These are phyloP conservation scores for Cyphellophora europaea DNA, from an alignment of 2,329 filamentous ascomycete genomes.

Conservation along the genomic window DNA sequence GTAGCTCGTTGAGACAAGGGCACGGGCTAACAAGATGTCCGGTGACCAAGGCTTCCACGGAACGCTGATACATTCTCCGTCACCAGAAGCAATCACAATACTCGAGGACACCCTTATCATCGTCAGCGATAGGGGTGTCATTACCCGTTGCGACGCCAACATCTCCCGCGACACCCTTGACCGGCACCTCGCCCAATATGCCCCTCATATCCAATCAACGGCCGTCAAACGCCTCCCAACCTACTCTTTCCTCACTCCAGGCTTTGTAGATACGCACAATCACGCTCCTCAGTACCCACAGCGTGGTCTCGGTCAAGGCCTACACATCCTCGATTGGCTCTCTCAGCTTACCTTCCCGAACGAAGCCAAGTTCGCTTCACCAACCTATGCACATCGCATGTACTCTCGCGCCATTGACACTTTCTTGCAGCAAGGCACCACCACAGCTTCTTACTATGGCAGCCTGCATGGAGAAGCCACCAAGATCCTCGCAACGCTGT, in stretches of 20 bases:
- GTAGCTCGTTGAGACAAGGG: no score
- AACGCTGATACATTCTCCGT: slow-evolving; percentile 32
- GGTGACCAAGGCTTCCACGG: no score
- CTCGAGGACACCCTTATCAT: slow-evolving; percentile 24
- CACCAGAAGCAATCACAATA: slow-evolving; percentile 26
- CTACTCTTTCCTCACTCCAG: slow-evolving; percentile 44
- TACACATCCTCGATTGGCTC: slow-evolving; percentile 49
- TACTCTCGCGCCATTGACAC: slow-evolving; percentile 47
- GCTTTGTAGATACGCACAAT: slow-evolving; percentile 59
- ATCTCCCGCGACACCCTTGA: slow-evolving; percentile 10
- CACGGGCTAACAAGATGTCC: no score
- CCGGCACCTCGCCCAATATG: not conserved
- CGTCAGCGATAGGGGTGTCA: slow-evolving; percentile 7
- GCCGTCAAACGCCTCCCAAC: slow-evolving; percentile 6
- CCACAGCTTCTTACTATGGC: slow-evolving; percentile 53
- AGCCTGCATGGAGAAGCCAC: slow-evolving; percentile 49
- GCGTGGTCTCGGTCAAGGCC: slow-evolving; percentile 33
- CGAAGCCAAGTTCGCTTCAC: slow-evolving; percentile 51
- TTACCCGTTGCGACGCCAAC: slow-evolving; percentile 18
- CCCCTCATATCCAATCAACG: not conserved
- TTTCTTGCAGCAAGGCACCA: slow-evolving; percentile 53
- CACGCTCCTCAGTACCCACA: slow-evolving; percentile 52
- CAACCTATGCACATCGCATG: slow-evolving; percentile 40
- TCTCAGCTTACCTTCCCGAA: slow-evolving; percentile 55
- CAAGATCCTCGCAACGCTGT: slow-evolving; percentile 46